Percentiles rank a stretch among this genome's conserved stretches.
phyloP scores from a whole-genome alignment of 1,139 yeast genomes.

The Suhomyces kunorum region DNA sequence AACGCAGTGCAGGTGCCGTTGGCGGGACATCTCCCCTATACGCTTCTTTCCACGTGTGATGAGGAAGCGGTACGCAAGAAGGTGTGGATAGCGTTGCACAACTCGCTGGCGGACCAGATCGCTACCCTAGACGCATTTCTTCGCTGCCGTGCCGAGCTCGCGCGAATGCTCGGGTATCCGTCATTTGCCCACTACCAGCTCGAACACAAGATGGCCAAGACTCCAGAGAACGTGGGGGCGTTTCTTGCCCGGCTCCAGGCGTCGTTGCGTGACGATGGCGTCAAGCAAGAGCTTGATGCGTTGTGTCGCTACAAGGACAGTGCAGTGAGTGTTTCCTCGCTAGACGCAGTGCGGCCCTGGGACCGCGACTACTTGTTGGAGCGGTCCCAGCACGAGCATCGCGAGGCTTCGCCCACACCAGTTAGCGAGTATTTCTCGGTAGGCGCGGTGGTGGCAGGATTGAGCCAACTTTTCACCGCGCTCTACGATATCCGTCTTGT shows the following conservation, averaged over 20 bases:
- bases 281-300: conserved; percentile 54
- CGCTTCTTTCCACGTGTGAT: conserved; percentile 61
- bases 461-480: conserved; percentile 65
- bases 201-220: conserved; percentile 87
- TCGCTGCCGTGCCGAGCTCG: conserved; percentile 67
- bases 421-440: conserved; percentile 64
- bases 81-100: conserved; percentile 76
- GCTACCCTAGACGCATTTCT: conserved; percentile 58
- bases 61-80: conserved; percentile 60
- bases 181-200: conserved; percentile 82
- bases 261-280: conserved; percentile 47
- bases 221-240: conserved; percentile 70
- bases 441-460: conserved; percentile 84
- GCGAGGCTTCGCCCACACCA: conserved; percentile 5
- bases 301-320: conserved; percentile 42
- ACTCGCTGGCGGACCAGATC: conserved; percentile 60
- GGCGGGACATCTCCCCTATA: conserved; percentile 66
- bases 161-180: conserved; percentile 69
- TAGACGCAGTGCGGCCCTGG: conserved; percentile 73
- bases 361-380: conserved; percentile 72
- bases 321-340: conserved; percentile 7
- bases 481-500: conserved; percentile 77
- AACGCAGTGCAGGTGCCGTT: conserved; percentile 56
- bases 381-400: conserved; percentile 18
- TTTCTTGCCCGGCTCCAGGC: conserved; percentile 64